Percentiles rank a stretch among this genome's conserved stretches.
Evolutionary conservation across 1,284 basidiomycete species (phyloP).

Genomic region (Lentinula novae-zelandiae): DNA sequence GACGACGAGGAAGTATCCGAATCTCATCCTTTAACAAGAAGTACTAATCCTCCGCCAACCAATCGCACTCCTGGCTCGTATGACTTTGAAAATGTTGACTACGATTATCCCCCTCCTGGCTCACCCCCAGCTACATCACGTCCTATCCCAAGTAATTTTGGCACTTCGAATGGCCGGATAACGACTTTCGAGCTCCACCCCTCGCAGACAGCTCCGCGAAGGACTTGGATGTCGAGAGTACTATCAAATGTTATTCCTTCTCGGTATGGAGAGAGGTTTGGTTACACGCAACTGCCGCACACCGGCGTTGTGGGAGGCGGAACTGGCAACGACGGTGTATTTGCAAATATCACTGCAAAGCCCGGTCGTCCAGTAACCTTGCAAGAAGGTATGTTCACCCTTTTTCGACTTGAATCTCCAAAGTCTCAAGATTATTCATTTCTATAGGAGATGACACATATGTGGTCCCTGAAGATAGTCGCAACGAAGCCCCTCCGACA

Average conservation of each 20-base stretch:
- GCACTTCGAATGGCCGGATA: slow-evolving; percentile 81
- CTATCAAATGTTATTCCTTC: slow-evolving; percentile 56
- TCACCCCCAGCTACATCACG: slow-evolving; percentile 73
- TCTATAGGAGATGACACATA: slow-evolving; percentile 64
- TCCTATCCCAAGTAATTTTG: slow-evolving; percentile 66
- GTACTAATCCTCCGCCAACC: slow-evolving; percentile 19
- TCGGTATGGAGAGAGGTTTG: slow-evolving; percentile 29
- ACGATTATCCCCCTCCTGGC: slow-evolving; percentile 76
- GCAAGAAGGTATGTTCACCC: slow-evolving; percentile 51
- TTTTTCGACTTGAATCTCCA: neutral
- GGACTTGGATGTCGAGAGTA: slow-evolving; percentile 55
- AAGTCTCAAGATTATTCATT: neutral
- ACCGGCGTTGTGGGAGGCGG: slow-evolving; percentile 67
- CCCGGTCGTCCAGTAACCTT: slow-evolving; percentile 61
- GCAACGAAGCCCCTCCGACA: slow-evolving; percentile 81
- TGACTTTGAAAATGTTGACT: slow-evolving; percentile 83
- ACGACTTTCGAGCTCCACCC: slow-evolving; percentile 47
- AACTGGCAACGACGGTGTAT: slow-evolving; percentile 87
- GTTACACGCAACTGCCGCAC: slow-evolving; percentile 47
- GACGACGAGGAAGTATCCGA: slow-evolving; percentile 61
- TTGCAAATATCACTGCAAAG: slow-evolving; percentile 94
- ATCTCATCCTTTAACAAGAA: slow-evolving; percentile 46
- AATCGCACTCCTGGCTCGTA: slow-evolving; percentile 49
- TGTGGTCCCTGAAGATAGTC: slow-evolving; percentile 75
- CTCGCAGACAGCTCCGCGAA: slow-evolving; percentile 17